These are phyloP conservation scores for Chernovozyma aurita DNA, from an alignment of 1,139 yeast genomes.

Conservation along the genomic window DNA sequence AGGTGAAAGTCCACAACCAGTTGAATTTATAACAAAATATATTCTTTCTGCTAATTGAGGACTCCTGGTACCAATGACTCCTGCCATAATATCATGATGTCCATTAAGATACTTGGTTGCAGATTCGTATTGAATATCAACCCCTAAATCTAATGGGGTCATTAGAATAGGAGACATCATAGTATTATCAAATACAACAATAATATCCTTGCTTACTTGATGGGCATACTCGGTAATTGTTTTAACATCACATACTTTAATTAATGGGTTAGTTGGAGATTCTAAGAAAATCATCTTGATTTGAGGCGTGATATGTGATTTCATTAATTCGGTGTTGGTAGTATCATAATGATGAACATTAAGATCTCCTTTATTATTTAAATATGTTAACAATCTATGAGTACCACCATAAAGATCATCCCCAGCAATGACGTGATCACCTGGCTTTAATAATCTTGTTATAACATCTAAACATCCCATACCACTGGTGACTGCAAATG, in stretches of 20 bases:
- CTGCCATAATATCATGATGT: slow-evolving; percentile 96
- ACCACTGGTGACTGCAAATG: slow-evolving; percentile 83
- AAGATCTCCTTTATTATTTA: slow-evolving; percentile 63
- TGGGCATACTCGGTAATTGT: slow-evolving; percentile 66
- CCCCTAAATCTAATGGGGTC: slow-evolving; percentile 82
- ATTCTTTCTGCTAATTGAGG: slow-evolving; percentile 62
- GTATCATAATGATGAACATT: slow-evolving; percentile 79
- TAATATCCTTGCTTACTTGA: slow-evolving; percentile 56
- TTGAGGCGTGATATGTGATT: slow-evolving; percentile 43
- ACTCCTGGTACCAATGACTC: slow-evolving; percentile 70
- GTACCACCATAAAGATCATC: slow-evolving; percentile 94
- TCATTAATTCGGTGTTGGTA: slow-evolving; percentile 59
- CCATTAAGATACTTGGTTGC: slow-evolving; percentile 92
- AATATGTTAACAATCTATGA: slow-evolving; percentile 73
- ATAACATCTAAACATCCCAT: slow-evolving; percentile 92
- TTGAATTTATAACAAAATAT: slow-evolving; percentile 77
- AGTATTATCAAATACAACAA: slow-evolving; percentile 88
- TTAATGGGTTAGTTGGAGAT: slow-evolving; percentile 88
- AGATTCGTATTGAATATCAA: slow-evolving; percentile 86
- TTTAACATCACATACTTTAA: slow-evolving; percentile 78
- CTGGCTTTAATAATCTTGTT: slow-evolving; percentile 64
- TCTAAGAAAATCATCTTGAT: slow-evolving; percentile 80
- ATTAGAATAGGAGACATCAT: slow-evolving; percentile 91
- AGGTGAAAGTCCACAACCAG: slow-evolving; percentile 89
- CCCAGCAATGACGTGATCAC: slow-evolving; percentile 87